These are phyloP conservation scores for Boletus sensibilis DNA, from an alignment of 768 basidiomycete genomes.

Conservation along the genomic window DNA sequence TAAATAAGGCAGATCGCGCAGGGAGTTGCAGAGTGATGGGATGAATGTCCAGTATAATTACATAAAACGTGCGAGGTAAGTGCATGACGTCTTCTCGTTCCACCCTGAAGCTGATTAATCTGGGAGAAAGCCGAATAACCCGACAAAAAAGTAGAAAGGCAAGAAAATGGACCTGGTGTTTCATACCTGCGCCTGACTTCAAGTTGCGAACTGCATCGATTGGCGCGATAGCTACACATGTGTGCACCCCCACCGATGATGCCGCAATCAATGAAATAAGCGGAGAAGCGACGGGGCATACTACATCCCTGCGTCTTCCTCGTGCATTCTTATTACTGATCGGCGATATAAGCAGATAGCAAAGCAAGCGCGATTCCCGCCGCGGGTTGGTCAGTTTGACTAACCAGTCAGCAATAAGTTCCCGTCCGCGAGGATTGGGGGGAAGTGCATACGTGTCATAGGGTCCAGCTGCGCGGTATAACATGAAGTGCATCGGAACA, in stretches of 20 bases:
- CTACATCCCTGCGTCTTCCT: conserved; percentile 12
- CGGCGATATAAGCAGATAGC: not conserved
- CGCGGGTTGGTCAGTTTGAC: not conserved
- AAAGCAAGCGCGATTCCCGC: conserved; percentile 7
- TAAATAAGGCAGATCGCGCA: not conserved
- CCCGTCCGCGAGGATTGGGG: not conserved
- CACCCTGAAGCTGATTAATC: not conserved
- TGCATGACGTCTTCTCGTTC: not conserved
- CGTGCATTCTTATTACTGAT: conserved; percentile 3
- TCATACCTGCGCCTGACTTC: not conserved
- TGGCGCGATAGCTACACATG: not conserved
- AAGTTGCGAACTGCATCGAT: not conserved
- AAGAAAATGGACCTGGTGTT: not conserved
- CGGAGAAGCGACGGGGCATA: not conserved
- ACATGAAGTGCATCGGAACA: conserved; percentile 7
- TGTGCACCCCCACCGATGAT: conserved; percentile 12
- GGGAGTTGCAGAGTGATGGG: not conserved
- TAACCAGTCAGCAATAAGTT: not conserved
- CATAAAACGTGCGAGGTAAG: not conserved
- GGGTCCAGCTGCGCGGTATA: conserved; percentile 13
- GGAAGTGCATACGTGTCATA: conserved; percentile 7
- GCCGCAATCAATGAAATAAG: conserved; percentile 7
- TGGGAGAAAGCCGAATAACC: not conserved
- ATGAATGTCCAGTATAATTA: not conserved
- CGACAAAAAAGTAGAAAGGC: not conserved